Evolutionary conservation across 2,329 filamentous ascomycete genomes (phyloP).

Genomic region (Xylariaceae sp.): DNA sequence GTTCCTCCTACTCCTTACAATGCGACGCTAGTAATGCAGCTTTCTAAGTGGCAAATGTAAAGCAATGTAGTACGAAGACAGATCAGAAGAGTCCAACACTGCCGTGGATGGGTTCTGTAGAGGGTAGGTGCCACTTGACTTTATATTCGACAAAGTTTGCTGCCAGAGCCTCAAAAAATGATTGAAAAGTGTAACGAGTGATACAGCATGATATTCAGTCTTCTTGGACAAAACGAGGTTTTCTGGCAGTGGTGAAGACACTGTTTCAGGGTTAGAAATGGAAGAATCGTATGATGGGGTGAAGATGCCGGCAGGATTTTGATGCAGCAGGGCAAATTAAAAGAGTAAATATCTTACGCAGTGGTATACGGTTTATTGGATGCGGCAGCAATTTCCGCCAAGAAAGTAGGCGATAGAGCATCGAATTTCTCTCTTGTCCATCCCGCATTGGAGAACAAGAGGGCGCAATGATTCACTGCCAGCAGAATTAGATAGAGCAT

Average conservation of each 20-base stretch:
- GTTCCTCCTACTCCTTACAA: too few relatives aligned
- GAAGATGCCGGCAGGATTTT: neutral
- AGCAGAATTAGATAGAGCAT: neutral
- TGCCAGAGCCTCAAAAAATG: neutral
- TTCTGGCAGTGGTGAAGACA: conserved; percentile 28
- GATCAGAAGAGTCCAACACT: too few relatives aligned
- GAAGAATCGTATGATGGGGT: neutral
- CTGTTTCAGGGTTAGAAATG: conserved; percentile 7
- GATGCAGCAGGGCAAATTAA: neutral
- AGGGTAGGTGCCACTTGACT: too few relatives aligned
- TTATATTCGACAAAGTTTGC: neutral
- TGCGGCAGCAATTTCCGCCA: conserved; percentile 15
- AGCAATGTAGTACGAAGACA: too few relatives aligned
- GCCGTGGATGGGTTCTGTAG: too few relatives aligned
- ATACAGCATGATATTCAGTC: neutral
- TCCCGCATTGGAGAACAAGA: conserved; percentile 24
- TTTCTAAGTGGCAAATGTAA: too few relatives aligned
- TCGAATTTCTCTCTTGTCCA: conserved; percentile 26
- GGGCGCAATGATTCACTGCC: conserved; percentile 21
- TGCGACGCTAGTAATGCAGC: too few relatives aligned
- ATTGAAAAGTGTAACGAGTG: too few relatives aligned
- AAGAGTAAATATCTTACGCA: conserved; percentile 18
- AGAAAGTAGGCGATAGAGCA: conserved; percentile 21
- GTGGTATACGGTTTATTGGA: conserved; percentile 23
- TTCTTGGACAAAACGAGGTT: conserved; percentile 17